Conservation (phyloP, 2,329 filamentous ascomycete genomes). For the Clonostachys sp. region DNA sequence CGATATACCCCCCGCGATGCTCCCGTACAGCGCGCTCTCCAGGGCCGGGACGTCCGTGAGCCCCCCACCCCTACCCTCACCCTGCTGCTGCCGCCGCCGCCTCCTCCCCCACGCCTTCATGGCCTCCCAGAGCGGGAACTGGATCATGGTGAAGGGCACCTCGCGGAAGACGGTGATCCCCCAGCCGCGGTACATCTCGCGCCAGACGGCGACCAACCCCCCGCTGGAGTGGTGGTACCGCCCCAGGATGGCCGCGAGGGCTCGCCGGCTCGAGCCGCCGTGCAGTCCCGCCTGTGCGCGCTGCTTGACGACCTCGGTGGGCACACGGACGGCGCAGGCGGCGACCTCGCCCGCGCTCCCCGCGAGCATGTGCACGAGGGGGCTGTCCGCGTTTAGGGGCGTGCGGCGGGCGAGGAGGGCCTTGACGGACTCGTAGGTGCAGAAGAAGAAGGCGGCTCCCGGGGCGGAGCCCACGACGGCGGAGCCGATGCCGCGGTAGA, state of each 20-base stretch:
- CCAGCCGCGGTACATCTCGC: conserved; percentile 88
- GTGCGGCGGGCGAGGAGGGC: conserved; percentile 30
- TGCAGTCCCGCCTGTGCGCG: conserved; percentile 85
- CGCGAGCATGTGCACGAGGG: conserved; percentile 72
- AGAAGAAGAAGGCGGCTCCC: conserved; percentile 95
- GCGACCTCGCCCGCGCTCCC: conserved; percentile 85
- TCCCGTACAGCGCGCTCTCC: conserved; percentile 84
- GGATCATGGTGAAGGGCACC: conserved; percentile 94
- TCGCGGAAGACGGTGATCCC: conserved; percentile 90
- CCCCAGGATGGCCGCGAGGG: conserved; percentile 66
- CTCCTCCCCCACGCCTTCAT: conserved; percentile 70
- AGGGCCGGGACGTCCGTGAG: conserved; percentile 54
- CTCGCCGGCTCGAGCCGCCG: conserved; percentile 61
- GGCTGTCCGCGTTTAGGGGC: conserved; percentile 10
- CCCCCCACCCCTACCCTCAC: background rate
- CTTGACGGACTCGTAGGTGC: conserved; percentile 82
- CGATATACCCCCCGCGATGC: conserved; percentile 76
- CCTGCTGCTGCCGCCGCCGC: conserved; percentile 4
- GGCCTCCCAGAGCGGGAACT: conserved; percentile 95
- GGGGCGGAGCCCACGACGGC: conserved; percentile 89
- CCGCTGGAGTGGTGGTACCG: conserved; percentile 25
- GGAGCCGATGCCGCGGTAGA: conserved; percentile 89
- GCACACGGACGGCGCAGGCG: conserved; percentile 87
- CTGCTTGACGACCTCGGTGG: conserved; percentile 97
- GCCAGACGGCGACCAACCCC: conserved; percentile 59